These are phyloP conservation scores for Phaffia tasmanica DNA, from an alignment of 768 basidiomycete species.

Conservation along the genomic window DNA sequence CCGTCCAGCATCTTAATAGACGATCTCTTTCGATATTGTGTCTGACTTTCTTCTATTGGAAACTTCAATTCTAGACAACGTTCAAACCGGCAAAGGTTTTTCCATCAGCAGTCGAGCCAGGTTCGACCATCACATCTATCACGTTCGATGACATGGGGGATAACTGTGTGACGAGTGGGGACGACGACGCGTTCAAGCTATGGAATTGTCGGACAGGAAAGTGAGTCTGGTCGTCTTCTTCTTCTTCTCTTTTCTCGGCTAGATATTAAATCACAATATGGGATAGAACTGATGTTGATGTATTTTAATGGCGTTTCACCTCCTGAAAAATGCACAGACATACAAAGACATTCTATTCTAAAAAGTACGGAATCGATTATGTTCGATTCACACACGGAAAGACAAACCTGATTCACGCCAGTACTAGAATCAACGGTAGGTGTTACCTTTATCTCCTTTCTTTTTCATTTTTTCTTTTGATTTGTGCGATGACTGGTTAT, in stretches of 20 bases:
- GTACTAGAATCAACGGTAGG: conserved; percentile 77
- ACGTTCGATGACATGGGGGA: conserved; percentile 87
- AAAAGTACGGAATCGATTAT: conserved; percentile 93
- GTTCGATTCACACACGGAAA: conserved; percentile 90
- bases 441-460: background rate
- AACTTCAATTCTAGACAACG: conserved; percentile 44
- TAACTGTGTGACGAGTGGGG: conserved; percentile 68
- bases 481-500: background rate
- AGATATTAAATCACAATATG: background rate
- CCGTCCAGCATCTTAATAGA: background rate
- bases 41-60: background rate
- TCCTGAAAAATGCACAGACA: conserved; percentile 39
- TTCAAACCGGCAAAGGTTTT: conserved; percentile 85
- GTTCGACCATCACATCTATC: conserved; percentile 59
- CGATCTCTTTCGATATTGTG: background rate
- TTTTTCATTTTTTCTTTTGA: background rate
- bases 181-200: conserved; percentile 83
- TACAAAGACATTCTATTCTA: conserved; percentile 68
- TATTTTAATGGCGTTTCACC: background rate
- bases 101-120: conserved; percentile 60
- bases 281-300: background rate
- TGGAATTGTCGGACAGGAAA: conserved; percentile 85
- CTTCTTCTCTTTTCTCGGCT: too few relatives aligned
- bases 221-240: conserved; percentile 50
- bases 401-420: conserved; percentile 72